Base-by-base conservation (phyloP, 2,329 filamentous ascomycete genomes). In the Akanthomyces dipterigenus region DNA sequence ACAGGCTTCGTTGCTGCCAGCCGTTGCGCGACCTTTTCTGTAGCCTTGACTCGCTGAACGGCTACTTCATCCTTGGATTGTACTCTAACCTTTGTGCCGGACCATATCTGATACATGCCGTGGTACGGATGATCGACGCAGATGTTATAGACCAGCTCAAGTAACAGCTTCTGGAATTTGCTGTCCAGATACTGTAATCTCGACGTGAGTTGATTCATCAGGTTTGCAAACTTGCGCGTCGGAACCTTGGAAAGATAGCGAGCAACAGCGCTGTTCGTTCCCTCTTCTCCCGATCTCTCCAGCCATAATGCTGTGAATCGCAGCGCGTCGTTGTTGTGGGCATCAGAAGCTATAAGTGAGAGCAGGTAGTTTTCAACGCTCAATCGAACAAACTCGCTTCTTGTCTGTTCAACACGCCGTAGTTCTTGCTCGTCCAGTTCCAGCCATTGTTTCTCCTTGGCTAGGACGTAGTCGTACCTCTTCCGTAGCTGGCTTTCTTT, bases 171-270 rank as follows among this genome's bases (percentile, higher is more conserved):
- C 69, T 99, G 95, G 69, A 99, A 99, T 18, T 82, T 80, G 1
- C 81, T 82, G 1, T 81, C 75, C 36, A 87, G 82, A 64, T 90
- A 85, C 63, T 96, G 86, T 6, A 99, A 78, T 8, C 95, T 87
- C n/a, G 96, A 99, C 6, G 93, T 93, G 36, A 99, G 82, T 72
- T 99, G 95, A 69, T 97, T 99, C 87, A 96, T 96, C 56, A 99
- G 78, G 3, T 89, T 78, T 1, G 92, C 93, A 71, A 99, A 96
- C 70, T 99, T 99, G 63, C 90, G 85, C 62, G 91, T 96, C 2
- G 93, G 89, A 0, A 98, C 93, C 56, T 84, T 80, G 4, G 78
- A 75, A 18, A 99, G 78, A 69, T 92, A 79, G 63, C 83, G 85
- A 60, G 78, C 79, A 22, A 96, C 92, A 2, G 90, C 88, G 51